Evolutionary conservation across 345 rosid genomes (phyloP).

Genomic region (Eutrema japonicum): DNA sequence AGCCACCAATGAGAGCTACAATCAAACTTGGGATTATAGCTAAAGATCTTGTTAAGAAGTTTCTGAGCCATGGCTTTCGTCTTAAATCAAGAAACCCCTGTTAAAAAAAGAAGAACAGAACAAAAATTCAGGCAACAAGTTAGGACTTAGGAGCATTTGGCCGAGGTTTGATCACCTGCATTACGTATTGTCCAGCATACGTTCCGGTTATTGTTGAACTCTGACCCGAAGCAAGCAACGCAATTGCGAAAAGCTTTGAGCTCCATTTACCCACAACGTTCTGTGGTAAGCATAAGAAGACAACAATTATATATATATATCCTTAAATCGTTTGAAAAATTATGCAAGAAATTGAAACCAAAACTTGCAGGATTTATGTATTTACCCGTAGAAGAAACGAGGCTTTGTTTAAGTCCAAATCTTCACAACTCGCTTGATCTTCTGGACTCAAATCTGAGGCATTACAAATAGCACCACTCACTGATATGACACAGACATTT

Average conservation of each 20-base stretch:
- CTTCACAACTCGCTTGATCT: slow-evolving; percentile 66
- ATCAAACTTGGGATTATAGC: slow-evolving; percentile 94
- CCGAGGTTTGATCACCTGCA: slow-evolving; percentile 64
- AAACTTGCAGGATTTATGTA: not conserved
- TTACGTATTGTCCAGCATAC: slow-evolving; percentile 97
- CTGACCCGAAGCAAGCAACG: slow-evolving; percentile 95
- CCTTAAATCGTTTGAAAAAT: not conserved
- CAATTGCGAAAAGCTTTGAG: slow-evolving; percentile 87
- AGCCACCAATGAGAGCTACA: slow-evolving; percentile 88
- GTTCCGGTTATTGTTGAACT: slow-evolving; percentile 99
- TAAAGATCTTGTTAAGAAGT: slow-evolving; percentile 80
- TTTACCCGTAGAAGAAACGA: slow-evolving; percentile 82
- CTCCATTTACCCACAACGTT: slow-evolving; percentile 97
- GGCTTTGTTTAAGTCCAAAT: slow-evolving; percentile 88
- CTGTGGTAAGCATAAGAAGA: slow-evolving; percentile 56
- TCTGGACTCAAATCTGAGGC: slow-evolving; percentile 64
- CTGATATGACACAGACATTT: slow-evolving; percentile 80
- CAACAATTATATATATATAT: slow-evolving; percentile 36
- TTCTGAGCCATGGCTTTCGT: slow-evolving; percentile 79
- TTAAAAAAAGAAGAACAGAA: not conserved
- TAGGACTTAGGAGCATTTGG: slow-evolving; percentile 2
- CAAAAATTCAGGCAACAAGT: slow-evolving; percentile 14
- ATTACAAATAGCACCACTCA: slow-evolving; percentile 87
- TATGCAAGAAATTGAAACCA: not conserved
- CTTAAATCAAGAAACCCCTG: slow-evolving; percentile 80